Conservation (phyloP, 164 flowering plant genomes). For the Saururus chinensis region DNA sequence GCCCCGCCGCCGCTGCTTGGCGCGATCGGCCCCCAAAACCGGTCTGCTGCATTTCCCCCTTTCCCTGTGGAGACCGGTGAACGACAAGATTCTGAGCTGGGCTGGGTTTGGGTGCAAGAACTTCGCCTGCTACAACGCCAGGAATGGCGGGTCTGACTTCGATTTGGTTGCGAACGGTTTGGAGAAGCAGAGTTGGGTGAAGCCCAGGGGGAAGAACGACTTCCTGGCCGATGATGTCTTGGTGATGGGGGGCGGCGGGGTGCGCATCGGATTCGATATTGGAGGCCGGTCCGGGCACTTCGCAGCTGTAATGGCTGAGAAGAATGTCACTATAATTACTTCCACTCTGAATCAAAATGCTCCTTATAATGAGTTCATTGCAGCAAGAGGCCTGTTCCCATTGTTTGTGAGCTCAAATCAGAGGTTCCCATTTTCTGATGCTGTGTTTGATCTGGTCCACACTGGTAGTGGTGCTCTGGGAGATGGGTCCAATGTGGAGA, state of each 20-base stretch:
- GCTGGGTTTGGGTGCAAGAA: constrained; percentile 76
- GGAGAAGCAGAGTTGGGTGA: constrained; percentile 61
- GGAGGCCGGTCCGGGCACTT: constrained; percentile 87
- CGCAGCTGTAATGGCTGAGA: constrained; percentile 92
- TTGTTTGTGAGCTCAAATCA: constrained; percentile 67
- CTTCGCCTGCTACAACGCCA: constrained; percentile 59
- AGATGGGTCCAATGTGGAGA: constrained; percentile 29
- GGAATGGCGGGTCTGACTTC: constrained; percentile 58
- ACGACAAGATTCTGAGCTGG: constrained; percentile 67
- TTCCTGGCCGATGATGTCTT: constrained; percentile 79
- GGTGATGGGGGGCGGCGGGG: constrained; percentile 57
- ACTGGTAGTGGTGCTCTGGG: constrained; percentile 41
- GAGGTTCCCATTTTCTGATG: constrained; percentile 81
- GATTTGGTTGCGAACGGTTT: constrained; percentile 43
- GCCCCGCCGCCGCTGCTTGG: constrained; percentile 77
- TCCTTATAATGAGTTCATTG: constrained; percentile 76
- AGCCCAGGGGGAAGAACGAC: constrained; percentile 65
- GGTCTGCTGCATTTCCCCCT: constrained; percentile 48
- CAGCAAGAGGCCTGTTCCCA: constrained; percentile 92
- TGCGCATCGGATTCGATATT: constrained; percentile 75
- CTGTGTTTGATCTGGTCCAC: constrained; percentile 76
- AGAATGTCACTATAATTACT: constrained; percentile 72
- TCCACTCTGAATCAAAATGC: constrained; percentile 62
- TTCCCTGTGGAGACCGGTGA: constrained; percentile 74
- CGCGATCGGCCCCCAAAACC: constrained; percentile 42